Percentiles rank a stretch among this genome's conserved stretches.
Evolutionary conservation across 148 eudicot genomes (phyloP).

Genomic region (Rhododendron molle): DNA sequence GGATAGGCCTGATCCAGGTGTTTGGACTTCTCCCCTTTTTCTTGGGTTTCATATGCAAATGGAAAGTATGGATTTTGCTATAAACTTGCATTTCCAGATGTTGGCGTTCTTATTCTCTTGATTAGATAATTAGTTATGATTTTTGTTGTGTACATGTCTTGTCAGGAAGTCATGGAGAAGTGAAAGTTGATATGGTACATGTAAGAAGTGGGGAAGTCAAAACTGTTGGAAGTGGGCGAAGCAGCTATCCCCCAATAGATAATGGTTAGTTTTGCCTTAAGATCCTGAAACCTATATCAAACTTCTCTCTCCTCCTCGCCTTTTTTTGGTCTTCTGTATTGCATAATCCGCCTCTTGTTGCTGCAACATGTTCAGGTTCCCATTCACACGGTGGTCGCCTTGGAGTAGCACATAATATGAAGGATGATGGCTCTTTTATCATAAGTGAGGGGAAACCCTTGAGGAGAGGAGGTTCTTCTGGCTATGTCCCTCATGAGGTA

Average conservation of each 20-base stretch:
- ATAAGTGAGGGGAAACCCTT: slow-evolving; percentile 41
- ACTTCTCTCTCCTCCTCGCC: neutral
- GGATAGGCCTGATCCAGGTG: neutral
- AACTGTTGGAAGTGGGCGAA: slow-evolving; percentile 39
- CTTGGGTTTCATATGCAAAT: neutral
- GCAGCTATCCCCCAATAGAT: slow-evolving; percentile 33
- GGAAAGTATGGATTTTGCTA: neutral
- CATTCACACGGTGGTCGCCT: slow-evolving; percentile 63
- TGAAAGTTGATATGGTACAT: slow-evolving; percentile 35
- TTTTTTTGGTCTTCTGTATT: neutral
- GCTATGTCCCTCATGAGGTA: slow-evolving; percentile 76
- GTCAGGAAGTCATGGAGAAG: slow-evolving; percentile 49
- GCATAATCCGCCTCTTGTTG: neutral
- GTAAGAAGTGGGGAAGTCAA: slow-evolving; percentile 36
- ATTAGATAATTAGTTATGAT: neutral
- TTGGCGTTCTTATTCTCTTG: neutral
- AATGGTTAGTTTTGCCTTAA: slow-evolving; percentile 40
- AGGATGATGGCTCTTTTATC: slow-evolving; percentile 55
- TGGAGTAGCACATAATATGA: slow-evolving; percentile 42
- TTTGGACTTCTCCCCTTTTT: neutral
- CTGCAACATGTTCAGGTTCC: slow-evolving; percentile 43
- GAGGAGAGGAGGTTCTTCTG: slow-evolving; percentile 57
- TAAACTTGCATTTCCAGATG: neutral
- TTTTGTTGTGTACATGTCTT: neutral
- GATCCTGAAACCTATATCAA: neutral